These are phyloP conservation scores for Mycena sp. DNA, from an alignment of 1,284 basidiomycete species.

Conservation along the genomic window DNA sequence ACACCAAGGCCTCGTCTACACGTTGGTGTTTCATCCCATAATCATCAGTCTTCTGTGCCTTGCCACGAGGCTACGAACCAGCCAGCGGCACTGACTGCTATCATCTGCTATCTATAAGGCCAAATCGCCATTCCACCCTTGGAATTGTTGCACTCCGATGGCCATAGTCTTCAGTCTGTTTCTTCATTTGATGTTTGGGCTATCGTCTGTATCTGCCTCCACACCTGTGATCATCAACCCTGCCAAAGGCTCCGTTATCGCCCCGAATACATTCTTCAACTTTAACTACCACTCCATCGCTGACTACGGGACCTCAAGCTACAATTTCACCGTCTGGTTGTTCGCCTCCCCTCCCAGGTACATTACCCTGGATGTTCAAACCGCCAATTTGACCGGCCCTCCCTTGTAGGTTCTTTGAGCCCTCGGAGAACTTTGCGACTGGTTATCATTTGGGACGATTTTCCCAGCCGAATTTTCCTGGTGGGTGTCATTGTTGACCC, in stretches of 20 bases:
- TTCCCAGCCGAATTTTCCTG: constrained; percentile 53
- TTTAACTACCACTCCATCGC: constrained; percentile 52
- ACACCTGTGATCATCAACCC: constrained; percentile 28
- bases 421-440: constrained; percentile 41
- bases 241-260: constrained; percentile 43
- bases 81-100: no score
- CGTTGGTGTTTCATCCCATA: no score
- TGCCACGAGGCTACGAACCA: no score
- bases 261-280: constrained; percentile 36
- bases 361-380: background rate
- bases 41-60: no score
- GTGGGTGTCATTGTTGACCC: constrained; percentile 31
- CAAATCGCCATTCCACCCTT: no score
- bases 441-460: constrained; percentile 54
- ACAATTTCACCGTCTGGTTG: constrained; percentile 55
- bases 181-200: background rate
- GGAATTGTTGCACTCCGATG: no score
- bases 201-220: background rate
- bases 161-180: background rate
- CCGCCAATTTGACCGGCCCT: no score
- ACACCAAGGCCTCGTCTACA: no score
- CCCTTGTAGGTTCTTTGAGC: constrained; percentile 30
- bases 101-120: no score
- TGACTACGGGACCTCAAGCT: constrained; percentile 55
- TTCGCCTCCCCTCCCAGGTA: constrained; percentile 38